phyloP scores from a whole-genome alignment of 2,329 filamentous ascomycete genomes.

The Clonostachys solani region DNA sequence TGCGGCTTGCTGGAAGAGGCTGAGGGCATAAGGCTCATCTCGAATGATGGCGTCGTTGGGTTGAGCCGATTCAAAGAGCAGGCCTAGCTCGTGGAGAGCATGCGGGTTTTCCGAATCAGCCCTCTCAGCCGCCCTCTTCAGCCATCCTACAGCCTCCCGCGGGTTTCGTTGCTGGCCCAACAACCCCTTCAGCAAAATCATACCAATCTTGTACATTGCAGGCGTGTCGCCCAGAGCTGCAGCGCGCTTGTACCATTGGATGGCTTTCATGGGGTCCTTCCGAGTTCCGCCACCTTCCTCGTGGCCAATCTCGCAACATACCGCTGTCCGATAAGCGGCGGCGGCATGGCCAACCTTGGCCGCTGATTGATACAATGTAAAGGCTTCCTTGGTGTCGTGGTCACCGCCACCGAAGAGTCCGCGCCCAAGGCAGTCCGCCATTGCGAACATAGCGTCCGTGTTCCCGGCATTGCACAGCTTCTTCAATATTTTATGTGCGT shows the following conservation, averaged over 20 bases:
- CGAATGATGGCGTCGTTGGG: constrained; percentile 70
- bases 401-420: constrained; percentile 74
- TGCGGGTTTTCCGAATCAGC: constrained; percentile 91
- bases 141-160: constrained; percentile 83
- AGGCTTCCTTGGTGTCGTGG: constrained; percentile 86
- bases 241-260: constrained; percentile 96
- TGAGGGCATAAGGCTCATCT: constrained; percentile 78
- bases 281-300: constrained; percentile 93
- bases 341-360: constrained; percentile 84
- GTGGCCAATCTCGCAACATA: constrained; percentile 94
- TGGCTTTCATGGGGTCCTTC: constrained; percentile 86
- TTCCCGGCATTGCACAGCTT: constrained; percentile 74
- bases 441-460: constrained; percentile 85
- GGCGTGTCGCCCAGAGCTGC: constrained; percentile 86
- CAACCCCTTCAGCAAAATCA: constrained; percentile 90
- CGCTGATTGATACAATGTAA: constrained; percentile 87
- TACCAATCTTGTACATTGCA: constrained; percentile 98
- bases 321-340: constrained; percentile 89
- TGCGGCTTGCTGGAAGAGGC: constrained; percentile 79
- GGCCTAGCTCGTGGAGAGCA: constrained; percentile 81
- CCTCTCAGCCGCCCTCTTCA: constrained; percentile 86
- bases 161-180: constrained; percentile 83
- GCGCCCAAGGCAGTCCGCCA: constrained; percentile 85
- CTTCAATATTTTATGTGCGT: constrained; percentile 88
- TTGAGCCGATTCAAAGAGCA: constrained; percentile 60